Base-by-base conservation (phyloP, 2,329 filamentous ascomycete genomes). In the Xylaria sp. region DNA sequence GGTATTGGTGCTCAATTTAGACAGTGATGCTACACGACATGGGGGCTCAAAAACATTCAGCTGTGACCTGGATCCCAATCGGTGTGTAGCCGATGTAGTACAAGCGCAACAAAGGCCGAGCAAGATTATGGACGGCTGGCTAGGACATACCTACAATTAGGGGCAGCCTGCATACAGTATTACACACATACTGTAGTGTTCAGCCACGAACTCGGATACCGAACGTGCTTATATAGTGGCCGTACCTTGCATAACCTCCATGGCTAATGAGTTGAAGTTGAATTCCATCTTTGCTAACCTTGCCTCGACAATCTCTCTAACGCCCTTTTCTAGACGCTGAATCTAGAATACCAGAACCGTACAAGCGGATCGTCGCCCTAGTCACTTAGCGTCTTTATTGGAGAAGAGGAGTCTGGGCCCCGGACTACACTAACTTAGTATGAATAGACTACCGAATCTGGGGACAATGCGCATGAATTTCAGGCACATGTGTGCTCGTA, bases 351-450 rank as follows among this genome's bases (percentile, higher is more conserved):
- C 44, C n/a, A 48, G 20, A 39, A 46, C 25, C 55, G 50, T 20
- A 28, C 15, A 9, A 10, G 46, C 37, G 31, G 46, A 52, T 52
- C 57, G 60, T 39, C 34, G 23, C 23, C 25, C 39, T 34, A 58
- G 44, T 20, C 15, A 46, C 58, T 66, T 62, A 41, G 65, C 52
- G 3, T n/a, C 12, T 28, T 58, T 4, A 57, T 48, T 57, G 58
- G 39, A 31, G 8, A 46, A 50, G 64, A 56, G 54, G 57, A 52
- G 23, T 58, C 59, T 58, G 59, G 59, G 65, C 58, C 59, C 65
- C 59, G 28, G 52, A 55, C 18, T 34, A 31, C 28, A 54, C 51
- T 34, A 37, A 34, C 13, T 25, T 54, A 54, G 25, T 12, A 18
- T 55, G 25, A 58, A 61, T 37, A 20, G 20, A 51, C 25, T n/a